phyloP scores from a whole-genome alignment of 108 stramenopile species.

The Nannochloropsis gaditana region DNA sequence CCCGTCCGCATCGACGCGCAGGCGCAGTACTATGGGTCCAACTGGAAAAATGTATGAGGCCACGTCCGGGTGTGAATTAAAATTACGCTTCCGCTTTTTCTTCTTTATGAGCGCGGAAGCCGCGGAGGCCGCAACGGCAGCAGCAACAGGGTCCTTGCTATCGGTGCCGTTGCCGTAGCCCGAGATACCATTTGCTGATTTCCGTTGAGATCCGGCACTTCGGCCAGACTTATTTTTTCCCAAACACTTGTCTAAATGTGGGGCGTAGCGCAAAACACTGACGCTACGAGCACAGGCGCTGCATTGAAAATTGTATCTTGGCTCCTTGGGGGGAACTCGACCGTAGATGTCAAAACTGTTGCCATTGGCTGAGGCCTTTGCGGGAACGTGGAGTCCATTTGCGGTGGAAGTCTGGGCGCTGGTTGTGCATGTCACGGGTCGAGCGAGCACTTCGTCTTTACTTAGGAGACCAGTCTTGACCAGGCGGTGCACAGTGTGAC shows the following conservation, averaged over 20 bases:
- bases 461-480: constrained; percentile 10
- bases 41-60: not conserved
- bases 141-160: not conserved
- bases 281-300: not conserved
- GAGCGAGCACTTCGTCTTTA: not conserved
- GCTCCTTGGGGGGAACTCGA: not conserved
- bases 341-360: not conserved
- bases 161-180: not conserved
- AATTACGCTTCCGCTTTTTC: constrained; percentile 14
- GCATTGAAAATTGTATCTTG: constrained; percentile 8
- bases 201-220: not conserved
- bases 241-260: not conserved
- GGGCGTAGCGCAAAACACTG: constrained; percentile 16
- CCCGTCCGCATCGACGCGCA: constrained; percentile 15
- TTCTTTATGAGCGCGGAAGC: not conserved
- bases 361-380: not conserved
- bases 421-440: not conserved
- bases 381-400: not conserved
- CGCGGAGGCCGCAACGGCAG: not conserved
- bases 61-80: not conserved
- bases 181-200: not conserved
- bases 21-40: not conserved
- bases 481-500: not conserved
- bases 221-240: not conserved
- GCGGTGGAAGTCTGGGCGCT: not conserved